A percentile compares a stretch with the other conserved stretches of the same genome.
Evolutionary conservation across 1,139 yeast genomes (phyloP).

Genomic region (Yamadazyma taylorii): DNA sequence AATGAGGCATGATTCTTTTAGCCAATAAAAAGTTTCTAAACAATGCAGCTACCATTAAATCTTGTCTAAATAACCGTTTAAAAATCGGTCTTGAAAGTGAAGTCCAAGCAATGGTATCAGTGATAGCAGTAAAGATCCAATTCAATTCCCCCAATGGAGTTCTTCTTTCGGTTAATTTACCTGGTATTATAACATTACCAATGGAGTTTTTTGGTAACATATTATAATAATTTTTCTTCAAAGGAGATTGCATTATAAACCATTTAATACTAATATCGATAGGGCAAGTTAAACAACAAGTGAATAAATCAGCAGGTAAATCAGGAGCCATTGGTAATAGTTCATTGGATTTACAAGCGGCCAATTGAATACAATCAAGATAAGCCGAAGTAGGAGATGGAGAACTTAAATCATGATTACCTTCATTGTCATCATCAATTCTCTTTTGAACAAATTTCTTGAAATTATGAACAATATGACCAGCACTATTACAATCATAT

Average conservation of each 20-base stretch:
- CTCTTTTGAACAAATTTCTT: constrained; percentile 89
- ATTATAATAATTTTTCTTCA: constrained; percentile 63
- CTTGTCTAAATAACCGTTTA: constrained; percentile 89
- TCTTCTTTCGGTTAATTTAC: constrained; percentile 85
- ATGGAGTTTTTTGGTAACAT: constrained; percentile 49
- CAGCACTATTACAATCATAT: constrained; percentile 94
- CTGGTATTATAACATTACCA: constrained; percentile 77
- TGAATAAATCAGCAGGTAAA: constrained; percentile 92
- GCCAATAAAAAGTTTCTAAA: constrained; percentile 91
- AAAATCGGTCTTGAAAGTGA: constrained; percentile 84
- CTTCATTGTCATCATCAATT: constrained; percentile 81
- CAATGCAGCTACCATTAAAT: constrained; percentile 92
- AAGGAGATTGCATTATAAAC: constrained; percentile 83
- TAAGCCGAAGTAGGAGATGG: constrained; percentile 71
- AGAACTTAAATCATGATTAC: constrained; percentile 62
- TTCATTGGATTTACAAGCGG: constrained; percentile 89
- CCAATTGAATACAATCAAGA: constrained; percentile 87
- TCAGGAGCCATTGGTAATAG: constrained; percentile 91
- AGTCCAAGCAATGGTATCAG: constrained; percentile 98
- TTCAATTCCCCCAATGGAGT: constrained; percentile 95
- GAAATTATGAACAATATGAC: constrained; percentile 87
- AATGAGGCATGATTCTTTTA: constrained; percentile 89
- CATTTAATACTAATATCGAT: constrained; percentile 91
- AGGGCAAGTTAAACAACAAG: constrained; percentile 94
- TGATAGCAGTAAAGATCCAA: constrained; percentile 97